Conservation (phyloP, 192 early-diverging fungal genomes). For the Podila epigama region DNA sequence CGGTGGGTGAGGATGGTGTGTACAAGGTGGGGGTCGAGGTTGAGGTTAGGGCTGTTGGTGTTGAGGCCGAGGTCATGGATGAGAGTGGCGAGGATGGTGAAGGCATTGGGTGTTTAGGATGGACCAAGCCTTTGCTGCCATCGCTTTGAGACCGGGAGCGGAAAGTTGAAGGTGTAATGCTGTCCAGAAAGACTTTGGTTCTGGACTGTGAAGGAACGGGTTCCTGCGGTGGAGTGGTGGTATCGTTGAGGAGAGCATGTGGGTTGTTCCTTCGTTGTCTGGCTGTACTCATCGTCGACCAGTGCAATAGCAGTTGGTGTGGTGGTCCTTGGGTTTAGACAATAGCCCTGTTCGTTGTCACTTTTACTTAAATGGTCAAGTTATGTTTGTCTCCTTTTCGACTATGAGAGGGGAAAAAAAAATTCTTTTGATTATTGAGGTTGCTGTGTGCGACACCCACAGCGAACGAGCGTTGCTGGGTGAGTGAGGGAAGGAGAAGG, state of each 20-base stretch:
- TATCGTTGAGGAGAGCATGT: not conserved
- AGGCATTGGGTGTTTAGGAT: not conserved
- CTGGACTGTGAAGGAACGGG: not conserved
- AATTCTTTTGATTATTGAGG: too few species aligned
- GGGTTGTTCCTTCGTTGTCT: not conserved
- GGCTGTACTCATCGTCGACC: not conserved
- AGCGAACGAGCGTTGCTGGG: not conserved
- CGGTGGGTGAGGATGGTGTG: not conserved
- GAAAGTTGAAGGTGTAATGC: not conserved
- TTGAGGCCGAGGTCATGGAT: not conserved
- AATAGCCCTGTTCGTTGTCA: too few species aligned
- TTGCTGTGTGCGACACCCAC: too few species aligned
- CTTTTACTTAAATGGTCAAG: too few species aligned
- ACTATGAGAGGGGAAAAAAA: too few species aligned
- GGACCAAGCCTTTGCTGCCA: not conserved
- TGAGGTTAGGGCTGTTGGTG: not conserved
- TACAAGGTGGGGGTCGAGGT: not conserved
- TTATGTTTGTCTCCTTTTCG: too few species aligned
- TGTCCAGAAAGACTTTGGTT: not conserved
- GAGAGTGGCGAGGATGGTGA: not conserved
- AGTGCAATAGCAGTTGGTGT: too few species aligned
- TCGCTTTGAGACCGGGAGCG: not conserved
- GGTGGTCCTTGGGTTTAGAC: too few species aligned
- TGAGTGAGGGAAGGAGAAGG: not conserved
- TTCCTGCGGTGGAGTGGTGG: too few species aligned